These are phyloP conservation scores for Amanita polypyramis DNA, from an alignment of 768 basidiomycete genomes.

Conservation along the genomic window DNA sequence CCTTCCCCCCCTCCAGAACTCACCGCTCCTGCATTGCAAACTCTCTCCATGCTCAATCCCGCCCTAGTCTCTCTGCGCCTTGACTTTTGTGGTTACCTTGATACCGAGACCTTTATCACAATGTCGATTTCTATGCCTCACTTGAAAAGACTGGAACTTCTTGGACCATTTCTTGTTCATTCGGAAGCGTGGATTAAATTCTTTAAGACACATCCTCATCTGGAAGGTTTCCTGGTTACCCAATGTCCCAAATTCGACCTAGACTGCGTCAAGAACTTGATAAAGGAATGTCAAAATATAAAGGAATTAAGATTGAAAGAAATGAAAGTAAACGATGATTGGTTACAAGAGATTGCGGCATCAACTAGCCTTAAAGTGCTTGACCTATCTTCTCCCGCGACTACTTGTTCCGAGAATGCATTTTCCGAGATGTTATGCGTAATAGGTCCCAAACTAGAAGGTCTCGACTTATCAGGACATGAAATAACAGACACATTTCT, in stretches of 20 bases:
- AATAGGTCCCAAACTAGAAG: slow-evolving; percentile 44
- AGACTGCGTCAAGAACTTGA: slow-evolving; percentile 50
- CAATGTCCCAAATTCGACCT: slow-evolving; percentile 84
- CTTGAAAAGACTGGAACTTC: slow-evolving; percentile 66
- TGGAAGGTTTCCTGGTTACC: slow-evolving; percentile 69
- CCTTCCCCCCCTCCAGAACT: slow-evolving; percentile 41
- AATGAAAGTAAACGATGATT: slow-evolving; percentile 56
- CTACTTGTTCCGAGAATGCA: slow-evolving; percentile 44
- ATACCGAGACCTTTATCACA: slow-evolving; percentile 43
- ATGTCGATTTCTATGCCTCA: slow-evolving; percentile 56
- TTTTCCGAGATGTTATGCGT: slow-evolving; percentile 42
- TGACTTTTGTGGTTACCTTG: slow-evolving; percentile 79
- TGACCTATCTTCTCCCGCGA: slow-evolving; percentile 57
- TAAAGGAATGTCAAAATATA: slow-evolving; percentile 40
- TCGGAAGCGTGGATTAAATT: slow-evolving; percentile 65
- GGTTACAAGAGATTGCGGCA: slow-evolving; percentile 38
- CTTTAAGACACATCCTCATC: slow-evolving; percentile 48
- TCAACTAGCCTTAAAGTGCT: slow-evolving; percentile 35
- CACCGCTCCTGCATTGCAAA: slow-evolving; percentile 49
- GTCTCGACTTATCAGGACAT: slow-evolving; percentile 69
- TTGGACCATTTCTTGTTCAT: slow-evolving; percentile 82
- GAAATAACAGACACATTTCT: slow-evolving; percentile 53
- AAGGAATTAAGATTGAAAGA: slow-evolving; percentile 72
- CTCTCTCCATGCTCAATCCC: slow-evolving; percentile 75
- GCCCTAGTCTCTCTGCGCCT: slow-evolving; percentile 72